Conservation (phyloP, 306 rosid species). For the Ziziphus jujuba region DNA sequence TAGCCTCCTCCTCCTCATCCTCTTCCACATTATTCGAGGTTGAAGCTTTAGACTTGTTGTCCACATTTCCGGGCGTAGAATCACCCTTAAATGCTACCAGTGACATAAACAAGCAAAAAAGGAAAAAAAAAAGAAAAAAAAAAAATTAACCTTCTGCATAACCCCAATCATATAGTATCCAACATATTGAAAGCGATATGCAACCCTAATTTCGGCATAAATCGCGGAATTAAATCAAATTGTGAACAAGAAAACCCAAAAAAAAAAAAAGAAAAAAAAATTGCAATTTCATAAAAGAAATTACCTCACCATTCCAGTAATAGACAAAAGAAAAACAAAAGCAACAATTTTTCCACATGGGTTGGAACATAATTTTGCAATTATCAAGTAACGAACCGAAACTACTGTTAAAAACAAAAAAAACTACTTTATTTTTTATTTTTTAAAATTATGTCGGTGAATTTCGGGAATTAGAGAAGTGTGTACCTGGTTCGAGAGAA, state of each 20-base stretch:
- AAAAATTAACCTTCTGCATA: not conserved
- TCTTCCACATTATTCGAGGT: constrained; percentile 1
- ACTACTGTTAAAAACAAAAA: no score
- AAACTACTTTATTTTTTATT: no score
- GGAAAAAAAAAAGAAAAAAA: no score
- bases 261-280: not conserved
- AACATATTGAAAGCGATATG: not conserved
- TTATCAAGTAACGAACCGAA: not conserved
- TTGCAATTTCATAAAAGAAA: not conserved
- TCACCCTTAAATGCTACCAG: constrained; percentile 35
- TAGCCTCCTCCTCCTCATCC: constrained; percentile 17
- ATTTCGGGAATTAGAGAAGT: not conserved
- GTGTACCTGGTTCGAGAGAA: constrained; percentile 64
- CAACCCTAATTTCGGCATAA: not conserved
- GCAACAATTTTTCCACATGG: not conserved
- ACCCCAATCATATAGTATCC: not conserved
- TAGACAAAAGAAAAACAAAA: not conserved
- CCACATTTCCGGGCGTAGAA: constrained; percentile 8
- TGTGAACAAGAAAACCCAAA: not conserved
- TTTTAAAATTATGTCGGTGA: no score
- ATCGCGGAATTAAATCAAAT: not conserved
- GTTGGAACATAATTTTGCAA: not conserved
- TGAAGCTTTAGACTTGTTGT: constrained; percentile 19
- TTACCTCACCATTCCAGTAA: not conserved
- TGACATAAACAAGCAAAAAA: not conserved